Evolutionary conservation across 73 alveolate species (phyloP).

Genomic region (Strombidium stylifer): DNA sequence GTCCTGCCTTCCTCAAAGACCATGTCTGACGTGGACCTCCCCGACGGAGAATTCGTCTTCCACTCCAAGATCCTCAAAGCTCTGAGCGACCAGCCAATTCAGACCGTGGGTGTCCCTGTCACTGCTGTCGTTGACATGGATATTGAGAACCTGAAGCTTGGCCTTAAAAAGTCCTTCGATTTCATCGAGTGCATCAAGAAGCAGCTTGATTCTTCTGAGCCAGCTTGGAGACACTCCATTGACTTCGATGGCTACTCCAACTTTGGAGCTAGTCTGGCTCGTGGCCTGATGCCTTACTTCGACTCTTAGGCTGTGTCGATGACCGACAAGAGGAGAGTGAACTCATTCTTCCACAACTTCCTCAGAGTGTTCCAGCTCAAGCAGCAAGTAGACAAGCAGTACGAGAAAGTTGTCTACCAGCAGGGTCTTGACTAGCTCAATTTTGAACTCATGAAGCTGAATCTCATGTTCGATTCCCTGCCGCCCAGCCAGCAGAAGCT

Average conservation of each 20-base stretch:
- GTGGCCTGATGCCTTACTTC: background rate
- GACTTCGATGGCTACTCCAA: slow-evolving; percentile 13
- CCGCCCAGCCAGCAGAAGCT: background rate
- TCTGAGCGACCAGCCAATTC: background rate
- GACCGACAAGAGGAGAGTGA: background rate
- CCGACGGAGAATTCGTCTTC: background rate
- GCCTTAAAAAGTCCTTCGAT: slow-evolving; percentile 3
- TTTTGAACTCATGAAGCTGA: slow-evolving; percentile 6
- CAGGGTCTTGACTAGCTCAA: slow-evolving; percentile 14
- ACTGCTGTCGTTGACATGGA: slow-evolving; percentile 22
- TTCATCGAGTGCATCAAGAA: background rate
- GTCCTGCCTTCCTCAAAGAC: too few relatives aligned
- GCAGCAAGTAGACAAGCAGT: background rate
- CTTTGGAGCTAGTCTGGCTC: background rate
- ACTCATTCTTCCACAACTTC: background rate
- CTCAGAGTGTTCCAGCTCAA: slow-evolving; percentile 2
- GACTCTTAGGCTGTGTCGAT: background rate
- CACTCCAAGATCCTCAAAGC: background rate
- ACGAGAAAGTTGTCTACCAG: background rate
- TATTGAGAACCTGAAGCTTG: slow-evolving; percentile 5
- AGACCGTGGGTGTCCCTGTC: slow-evolving; percentile 6
- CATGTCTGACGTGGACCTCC: too few relatives aligned
- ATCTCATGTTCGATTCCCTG: slow-evolving; percentile 2
- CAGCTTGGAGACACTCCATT: background rate
- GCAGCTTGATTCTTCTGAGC: background rate